Conservation (phyloP, 2,329 filamentous ascomycete genomes). For the Verticillium nubilum region DNA sequence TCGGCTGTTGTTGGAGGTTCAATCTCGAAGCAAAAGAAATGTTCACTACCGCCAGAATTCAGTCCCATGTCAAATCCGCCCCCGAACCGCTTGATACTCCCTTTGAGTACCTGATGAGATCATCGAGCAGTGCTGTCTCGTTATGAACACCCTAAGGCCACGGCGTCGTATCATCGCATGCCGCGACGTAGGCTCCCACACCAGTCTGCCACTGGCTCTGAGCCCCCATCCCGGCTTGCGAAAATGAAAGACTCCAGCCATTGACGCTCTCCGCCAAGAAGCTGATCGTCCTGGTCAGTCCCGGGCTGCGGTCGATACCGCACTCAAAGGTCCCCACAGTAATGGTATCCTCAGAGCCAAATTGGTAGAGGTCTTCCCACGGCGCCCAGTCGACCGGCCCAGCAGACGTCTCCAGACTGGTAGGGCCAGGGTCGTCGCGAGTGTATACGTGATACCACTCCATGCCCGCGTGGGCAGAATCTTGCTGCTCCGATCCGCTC, state of each 20-base stretch:
- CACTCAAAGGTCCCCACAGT: background rate
- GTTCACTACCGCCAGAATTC: too few relatives aligned
- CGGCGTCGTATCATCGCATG: background rate
- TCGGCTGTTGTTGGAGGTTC: too few relatives aligned
- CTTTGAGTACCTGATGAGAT: too few relatives aligned
- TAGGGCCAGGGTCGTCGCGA: background rate
- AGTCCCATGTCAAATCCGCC: too few relatives aligned
- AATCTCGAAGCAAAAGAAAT: too few relatives aligned
- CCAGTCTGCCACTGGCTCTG: background rate
- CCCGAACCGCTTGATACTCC: too few relatives aligned
- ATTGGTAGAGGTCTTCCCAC: background rate
- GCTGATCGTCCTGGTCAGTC: background rate
- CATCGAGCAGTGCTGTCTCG: background rate
- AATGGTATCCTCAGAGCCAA: background rate
- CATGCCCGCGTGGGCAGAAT: background rate
- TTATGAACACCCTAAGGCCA: background rate
- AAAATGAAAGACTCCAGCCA: background rate
- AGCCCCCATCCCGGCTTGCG: background rate
- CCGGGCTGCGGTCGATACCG: background rate
- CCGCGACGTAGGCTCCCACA: background rate
- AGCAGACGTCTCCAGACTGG: background rate
- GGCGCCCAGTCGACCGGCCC: background rate
- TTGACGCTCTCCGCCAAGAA: background rate
- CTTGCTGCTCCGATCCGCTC: slow-evolving; percentile 1
- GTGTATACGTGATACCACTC: slow-evolving; percentile 1